Base-by-base conservation (phyloP, 1,139 yeast species). In the Zygosaccharomyces pseudobailii region DNA sequence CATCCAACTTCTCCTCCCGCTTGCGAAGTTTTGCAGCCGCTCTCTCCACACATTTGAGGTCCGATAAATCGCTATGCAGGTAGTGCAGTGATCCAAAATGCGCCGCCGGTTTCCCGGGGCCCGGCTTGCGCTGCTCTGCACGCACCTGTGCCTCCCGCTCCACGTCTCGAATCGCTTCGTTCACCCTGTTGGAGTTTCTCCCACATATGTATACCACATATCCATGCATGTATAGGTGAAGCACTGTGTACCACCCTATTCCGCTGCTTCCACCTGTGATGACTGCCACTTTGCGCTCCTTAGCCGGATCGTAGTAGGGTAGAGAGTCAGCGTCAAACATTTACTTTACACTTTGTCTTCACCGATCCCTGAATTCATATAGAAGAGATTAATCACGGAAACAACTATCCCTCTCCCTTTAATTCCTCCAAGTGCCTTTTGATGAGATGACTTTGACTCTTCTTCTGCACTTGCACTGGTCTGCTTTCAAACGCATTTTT, bases 181-280 rank as follows among this genome's bases (percentile, higher is more conserved):
- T 62, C 0, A 84, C 82, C 53, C 80, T 75, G n/a, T 70, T 65
- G 39, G 71, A 72, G 54, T 75, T 81, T 53, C 95, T 69, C 1
- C 95, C 92, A 1, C 84, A 87, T 46, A 87, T 70, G 59, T 87
- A 87, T 2, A 87, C 83, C 3, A 74, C 69, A 61, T 78, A 84
- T 0, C 96, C 96, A 59, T 87, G 96, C 45, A 86, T 69, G 59
- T 82, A 86, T 9, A 88, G 72, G 58, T 87, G 94, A 20, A 87
- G 68, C 3, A 78, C 86, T 0, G 94, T 84, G 62, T 71, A 84
- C 73, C 81, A 86, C 4, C 96, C 96, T 21, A 86, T 75, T 0
- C 95, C 95, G 39, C 84, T 75, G 59, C 83, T 85, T 5, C 89
- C 95, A 1, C 95, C 95, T 0, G 94, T 84, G 27, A 87, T 79